Evolutionary conservation across 1,139 yeast genomes (phyloP), one percentile per base, ranked within the genome.

Genomic region (Yamadazyma triangularis): DNA sequence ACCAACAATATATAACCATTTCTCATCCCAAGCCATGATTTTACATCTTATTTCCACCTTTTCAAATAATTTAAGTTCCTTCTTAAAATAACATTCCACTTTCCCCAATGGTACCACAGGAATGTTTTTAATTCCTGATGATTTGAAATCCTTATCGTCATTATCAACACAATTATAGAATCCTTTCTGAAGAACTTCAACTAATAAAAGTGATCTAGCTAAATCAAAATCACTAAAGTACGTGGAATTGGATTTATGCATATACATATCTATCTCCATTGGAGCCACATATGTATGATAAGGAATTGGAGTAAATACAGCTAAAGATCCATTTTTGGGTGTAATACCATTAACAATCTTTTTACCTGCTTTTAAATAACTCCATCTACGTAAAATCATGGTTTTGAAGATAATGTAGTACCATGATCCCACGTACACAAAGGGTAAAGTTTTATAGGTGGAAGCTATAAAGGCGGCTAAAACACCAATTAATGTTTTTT

Each of bases 201-300:
- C 57, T 57, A 87, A 60, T 36, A 81, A 56, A 39, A 79, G 76
- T 11, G 86, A 68, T 48, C 96, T 73, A 2, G 88, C 81, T 40
- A 86, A 67, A 50, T 89, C 96, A 49, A 87, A 62, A 47, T 89
- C 97, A n/a, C 69, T 60, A 48, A 84, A 83, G 56, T 88, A 89
- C 2, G 96, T 83, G 13, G 89, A 77, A 53, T 89, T 89, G 37
- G 83, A 78, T 60, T 89, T 89, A 62, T 89, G 97, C 33, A 87
- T 49, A 50, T 86, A 86, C 65, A 84, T 72, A 56, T 89, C 97
- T 47, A 86, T 75, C 52, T 89, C 96, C 48, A 84, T 60, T 7
- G 85, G 77, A 1, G 91, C 79, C 21, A 84, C 86, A 40, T 77
- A 78, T 0, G 87, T 71, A 11, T 55, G 42, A 46, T 71, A 66